Percentiles rank a stretch among this genome's conserved stretches.
Conservation (phyloP, 495 filamentous ascomycete species). For the Amphirosellinia nigrospora region DNA sequence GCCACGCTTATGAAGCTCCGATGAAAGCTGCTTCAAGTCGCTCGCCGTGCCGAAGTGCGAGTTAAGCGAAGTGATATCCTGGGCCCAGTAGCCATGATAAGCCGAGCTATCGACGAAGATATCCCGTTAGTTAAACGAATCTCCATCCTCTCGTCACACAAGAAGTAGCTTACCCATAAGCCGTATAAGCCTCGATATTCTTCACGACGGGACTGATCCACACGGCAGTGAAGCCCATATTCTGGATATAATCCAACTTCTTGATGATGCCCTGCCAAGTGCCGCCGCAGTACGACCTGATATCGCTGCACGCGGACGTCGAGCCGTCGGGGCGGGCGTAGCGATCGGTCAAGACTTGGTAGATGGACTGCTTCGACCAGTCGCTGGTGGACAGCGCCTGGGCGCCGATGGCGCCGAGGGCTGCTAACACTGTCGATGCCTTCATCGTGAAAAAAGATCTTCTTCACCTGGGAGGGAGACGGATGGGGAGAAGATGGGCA, state of each 20-base stretch:
- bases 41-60: conserved; percentile 65
- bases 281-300: conserved; percentile 73
- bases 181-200: conserved; percentile 59
- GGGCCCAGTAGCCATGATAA: conserved; percentile 79
- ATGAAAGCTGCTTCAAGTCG: conserved; percentile 65
- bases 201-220: conserved; percentile 79
- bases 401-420: conserved; percentile 18
- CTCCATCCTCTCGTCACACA: background rate
- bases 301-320: conserved; percentile 60
- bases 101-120: conserved; percentile 38
- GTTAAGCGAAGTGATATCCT: conserved; percentile 68
- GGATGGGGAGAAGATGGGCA: background rate
- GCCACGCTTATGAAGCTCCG: conserved; percentile 65
- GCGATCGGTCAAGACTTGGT: conserved; percentile 76
- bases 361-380: conserved; percentile 71
- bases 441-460: conserved; percentile 17
- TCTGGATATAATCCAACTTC: conserved; percentile 70
- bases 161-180: conserved; percentile 53
- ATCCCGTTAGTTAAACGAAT: background rate
- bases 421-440: conserved; percentile 6
- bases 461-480: background rate
- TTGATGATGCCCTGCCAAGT: conserved; percentile 73
- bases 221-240: conserved; percentile 78
- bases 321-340: conserved; percentile 73
- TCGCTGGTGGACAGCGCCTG: conserved; percentile 46